Evolutionary conservation across 768 basidiomycete species (phyloP), one percentile per base, ranked within the genome.

Genomic region (Trametopsis cervina): DNA sequence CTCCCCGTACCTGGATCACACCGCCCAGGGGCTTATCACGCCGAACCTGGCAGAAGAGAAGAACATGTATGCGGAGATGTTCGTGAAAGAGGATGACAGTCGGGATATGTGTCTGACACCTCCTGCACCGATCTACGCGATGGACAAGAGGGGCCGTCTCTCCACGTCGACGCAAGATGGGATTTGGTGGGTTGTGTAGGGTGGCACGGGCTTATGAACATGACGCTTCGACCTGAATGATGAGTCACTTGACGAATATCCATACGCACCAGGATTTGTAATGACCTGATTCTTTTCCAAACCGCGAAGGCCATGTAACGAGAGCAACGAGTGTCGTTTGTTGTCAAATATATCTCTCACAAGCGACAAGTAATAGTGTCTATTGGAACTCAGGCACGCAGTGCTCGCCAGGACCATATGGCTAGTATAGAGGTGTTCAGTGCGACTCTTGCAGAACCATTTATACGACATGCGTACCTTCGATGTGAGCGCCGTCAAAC

Each of bases 331-430:
- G n/a, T n/a, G n/a, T n/a, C n/a, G n/a, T n/a, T n/a, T n/a, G n/a
- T n/a, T n/a, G n/a, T n/a, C n/a, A n/a, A n/a, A n/a, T n/a, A n/a
- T n/a, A n/a, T n/a, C n/a, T n/a, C n/a, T n/a, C n/a, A n/a, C n/a
- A n/a, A n/a, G n/a, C n/a, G n/a, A n/a, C n/a, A n/a, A n/a, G n/a
- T n/a, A n/a, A n/a, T n/a, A n/a, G 36, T 48, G 23, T 61, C 58
- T 60, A 63, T 17, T 51, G 51, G 66, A 96, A 96, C 61, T 96
- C 93, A 23, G 85, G 82, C 55, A 67, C 69, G 66, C 93, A 96
- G 61, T 81, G 81, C 63, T 93, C 88, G 58, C 93, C 93, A 29
- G 93, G 94, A 49, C 94, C 93, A 57, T 91, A 93, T 25, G 93
- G 94, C 89, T 96, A n/a, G 50, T n/a, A 40, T 42, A 15, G 20